Conservation (phyloP, 805 yeast species). For the Wickerhamomyces bovis region DNA sequence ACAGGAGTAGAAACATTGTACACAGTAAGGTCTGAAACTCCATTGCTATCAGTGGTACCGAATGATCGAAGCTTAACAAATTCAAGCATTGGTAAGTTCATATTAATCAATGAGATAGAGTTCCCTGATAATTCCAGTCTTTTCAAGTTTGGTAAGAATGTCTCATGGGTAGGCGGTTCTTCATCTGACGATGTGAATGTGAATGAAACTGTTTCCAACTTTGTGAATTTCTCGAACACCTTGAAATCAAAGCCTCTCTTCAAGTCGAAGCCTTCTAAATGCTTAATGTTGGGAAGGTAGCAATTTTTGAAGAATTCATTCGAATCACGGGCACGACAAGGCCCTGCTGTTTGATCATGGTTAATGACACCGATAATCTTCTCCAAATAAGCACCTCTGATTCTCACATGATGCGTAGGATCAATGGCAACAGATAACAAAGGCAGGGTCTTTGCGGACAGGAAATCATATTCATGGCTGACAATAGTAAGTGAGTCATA, state of each 20-base stretch:
- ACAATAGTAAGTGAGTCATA: neutral
- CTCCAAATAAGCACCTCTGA: neutral
- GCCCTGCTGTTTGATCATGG: slow-evolving; percentile 1
- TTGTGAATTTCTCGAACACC: neutral
- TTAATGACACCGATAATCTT: neutral
- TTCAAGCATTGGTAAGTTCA: slow-evolving; percentile 2
- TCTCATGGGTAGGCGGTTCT: neutral
- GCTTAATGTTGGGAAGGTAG: neutral
- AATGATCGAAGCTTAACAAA: neutral
- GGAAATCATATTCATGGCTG: neutral
- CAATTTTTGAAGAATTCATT: neutral
- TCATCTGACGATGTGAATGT: neutral
- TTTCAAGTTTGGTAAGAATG: neutral
- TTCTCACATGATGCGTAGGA: neutral
- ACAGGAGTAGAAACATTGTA: neutral
- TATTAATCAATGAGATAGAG: neutral
- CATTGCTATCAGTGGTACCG: neutral
- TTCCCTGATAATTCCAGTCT: neutral
- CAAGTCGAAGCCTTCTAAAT: neutral
- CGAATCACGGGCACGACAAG: neutral
- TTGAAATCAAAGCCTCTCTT: slow-evolving; percentile 1
- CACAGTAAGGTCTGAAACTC: neutral
- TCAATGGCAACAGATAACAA: slow-evolving; percentile 1
- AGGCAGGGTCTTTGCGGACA: neutral
- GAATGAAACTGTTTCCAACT: neutral